phyloP scores from a whole-genome alignment of 108 stramenopile species.

The Nannochloropsis oceanica region DNA sequence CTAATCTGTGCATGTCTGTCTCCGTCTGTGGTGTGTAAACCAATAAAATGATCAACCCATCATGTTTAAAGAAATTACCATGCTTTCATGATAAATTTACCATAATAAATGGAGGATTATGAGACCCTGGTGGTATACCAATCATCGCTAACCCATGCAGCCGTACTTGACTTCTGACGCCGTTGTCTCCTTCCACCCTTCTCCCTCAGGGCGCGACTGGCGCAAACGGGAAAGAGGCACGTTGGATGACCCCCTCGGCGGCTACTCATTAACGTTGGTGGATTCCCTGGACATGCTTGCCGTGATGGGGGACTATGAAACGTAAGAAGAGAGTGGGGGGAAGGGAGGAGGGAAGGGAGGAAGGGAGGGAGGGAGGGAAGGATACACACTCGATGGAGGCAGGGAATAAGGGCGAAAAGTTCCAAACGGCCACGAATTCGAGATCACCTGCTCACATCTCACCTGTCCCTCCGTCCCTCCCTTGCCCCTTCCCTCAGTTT shows the following conservation, averaged over 20 bases:
- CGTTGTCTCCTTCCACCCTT: not conserved
- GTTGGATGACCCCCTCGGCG: constrained; percentile 37
- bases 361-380: too few species aligned
- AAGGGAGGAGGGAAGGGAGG: not conserved
- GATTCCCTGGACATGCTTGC: constrained; percentile 41
- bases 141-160: too few species aligned
- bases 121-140: too few species aligned
- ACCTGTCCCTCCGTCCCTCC: not conserved
- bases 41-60: too few species aligned
- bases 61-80: too few species aligned
- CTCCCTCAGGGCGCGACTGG: not conserved
- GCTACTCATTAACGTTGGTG: constrained; percentile 39
- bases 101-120: too few species aligned
- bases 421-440: too few species aligned
- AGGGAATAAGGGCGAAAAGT: not conserved
- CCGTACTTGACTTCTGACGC: too few species aligned
- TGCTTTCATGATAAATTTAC: too few species aligned
- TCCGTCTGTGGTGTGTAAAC: too few species aligned
- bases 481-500: not conserved
- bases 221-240: constrained; percentile 20
- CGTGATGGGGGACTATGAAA: constrained; percentile 20
- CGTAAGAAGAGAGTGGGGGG: not conserved
- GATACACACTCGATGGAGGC: not conserved
- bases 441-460: too few species aligned
- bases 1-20: too few species aligned